Conservation (phyloP, 352 stramenopile genomes). For the Aphanomyces cochlioides region DNA sequence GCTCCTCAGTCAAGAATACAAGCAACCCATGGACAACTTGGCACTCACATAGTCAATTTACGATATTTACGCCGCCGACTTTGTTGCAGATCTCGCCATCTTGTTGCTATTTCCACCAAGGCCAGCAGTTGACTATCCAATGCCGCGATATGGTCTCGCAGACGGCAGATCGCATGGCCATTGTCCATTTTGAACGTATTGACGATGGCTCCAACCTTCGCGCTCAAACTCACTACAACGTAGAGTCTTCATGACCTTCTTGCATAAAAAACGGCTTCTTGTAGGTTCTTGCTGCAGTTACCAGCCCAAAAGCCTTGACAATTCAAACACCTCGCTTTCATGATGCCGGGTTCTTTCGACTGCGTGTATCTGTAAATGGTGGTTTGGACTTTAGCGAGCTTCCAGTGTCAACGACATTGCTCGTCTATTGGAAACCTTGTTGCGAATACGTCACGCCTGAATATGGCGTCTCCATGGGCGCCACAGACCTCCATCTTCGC, state of each 20-base stretch:
- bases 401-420: not conserved
- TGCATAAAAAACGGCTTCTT: not conserved
- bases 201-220: not conserved
- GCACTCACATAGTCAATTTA: constrained; percentile 1
- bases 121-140: not conserved
- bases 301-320: not conserved
- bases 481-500: constrained; percentile 23
- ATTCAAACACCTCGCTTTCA: constrained; percentile 14
- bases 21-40: constrained; percentile 7
- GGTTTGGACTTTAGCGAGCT: constrained; percentile 12
- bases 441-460: constrained; percentile 25
- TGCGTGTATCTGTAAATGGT: constrained; percentile 16
- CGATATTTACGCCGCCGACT: constrained; percentile 1
- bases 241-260: not conserved
- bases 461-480: constrained; percentile 25
- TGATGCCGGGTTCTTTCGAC: constrained; percentile 1
- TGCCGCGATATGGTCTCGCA: not conserved
- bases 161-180: not conserved
- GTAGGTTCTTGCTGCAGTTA: not conserved
- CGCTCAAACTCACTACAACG: not conserved
- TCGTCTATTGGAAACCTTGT: constrained; percentile 24
- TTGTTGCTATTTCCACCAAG: constrained; percentile 4
- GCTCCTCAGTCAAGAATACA: no score
- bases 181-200: constrained; percentile 18
- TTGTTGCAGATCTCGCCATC: not conserved